Evolutionary conservation across 2,329 filamentous ascomycete genomes (phyloP).

Genomic region (Tolypocladium amazonense): DNA sequence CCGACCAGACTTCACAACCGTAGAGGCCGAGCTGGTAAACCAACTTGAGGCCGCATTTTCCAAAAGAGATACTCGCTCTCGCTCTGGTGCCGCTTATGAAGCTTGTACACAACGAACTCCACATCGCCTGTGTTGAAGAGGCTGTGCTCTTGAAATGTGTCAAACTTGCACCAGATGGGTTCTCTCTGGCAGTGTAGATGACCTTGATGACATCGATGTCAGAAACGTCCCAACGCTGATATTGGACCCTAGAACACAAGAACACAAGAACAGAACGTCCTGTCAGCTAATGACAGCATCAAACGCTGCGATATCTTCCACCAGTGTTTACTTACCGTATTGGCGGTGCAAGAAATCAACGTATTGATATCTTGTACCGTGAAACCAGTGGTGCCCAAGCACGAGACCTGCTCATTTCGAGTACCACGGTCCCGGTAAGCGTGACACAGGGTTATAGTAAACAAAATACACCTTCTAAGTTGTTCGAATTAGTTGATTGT

Average conservation of each 20-base stretch:
- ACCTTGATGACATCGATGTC: conserved; percentile 9
- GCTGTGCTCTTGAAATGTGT: conserved; percentile 6
- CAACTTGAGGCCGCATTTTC: neutral
- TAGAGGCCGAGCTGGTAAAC: neutral
- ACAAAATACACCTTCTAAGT: neutral
- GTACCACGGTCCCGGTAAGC: conserved; percentile 6
- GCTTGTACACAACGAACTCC: conserved; percentile 13
- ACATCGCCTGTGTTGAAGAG: conserved; percentile 30
- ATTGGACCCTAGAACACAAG: conserved; percentile 7
- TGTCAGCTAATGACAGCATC: neutral
- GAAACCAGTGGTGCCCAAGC: conserved; percentile 1
- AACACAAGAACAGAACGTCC: neutral
- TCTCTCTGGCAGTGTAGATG: conserved; percentile 21
- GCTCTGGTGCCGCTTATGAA: neutral
- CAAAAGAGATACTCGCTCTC: neutral
- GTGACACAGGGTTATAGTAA: neutral
- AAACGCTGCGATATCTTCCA: neutral
- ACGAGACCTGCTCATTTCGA: conserved; percentile 2
- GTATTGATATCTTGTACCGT: conserved; percentile 5
- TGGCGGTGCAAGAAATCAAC: conserved; percentile 11
- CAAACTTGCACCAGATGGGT: conserved; percentile 10
- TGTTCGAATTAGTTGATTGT: neutral
- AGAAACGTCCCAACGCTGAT: conserved; percentile 12
- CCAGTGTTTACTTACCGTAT: conserved; percentile 8
- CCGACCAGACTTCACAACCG: neutral